A percentile compares a stretch with the other conserved stretches of the same genome.
Evolutionary conservation across 2,329 filamentous ascomycete species (phyloP).

Genomic region (Celoporthe dispersa): DNA sequence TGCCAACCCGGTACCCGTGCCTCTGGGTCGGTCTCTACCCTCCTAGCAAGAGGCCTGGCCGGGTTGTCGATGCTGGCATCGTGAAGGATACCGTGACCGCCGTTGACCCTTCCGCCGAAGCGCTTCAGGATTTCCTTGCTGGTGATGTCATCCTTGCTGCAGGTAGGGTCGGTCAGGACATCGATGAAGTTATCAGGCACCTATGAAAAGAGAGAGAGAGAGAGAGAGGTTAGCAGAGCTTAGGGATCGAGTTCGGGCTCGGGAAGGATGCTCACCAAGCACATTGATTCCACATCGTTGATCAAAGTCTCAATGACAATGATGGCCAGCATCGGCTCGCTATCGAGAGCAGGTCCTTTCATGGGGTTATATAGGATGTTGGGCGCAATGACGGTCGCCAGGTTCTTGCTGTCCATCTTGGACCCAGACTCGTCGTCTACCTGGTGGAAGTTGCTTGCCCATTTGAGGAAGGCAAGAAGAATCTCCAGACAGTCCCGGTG

Average conservation of each 20-base stretch:
- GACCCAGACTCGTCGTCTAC: constrained; percentile 96
- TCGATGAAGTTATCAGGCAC: constrained; percentile 91
- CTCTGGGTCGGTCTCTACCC: constrained; percentile 84
- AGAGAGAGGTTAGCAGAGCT: constrained; percentile 12
- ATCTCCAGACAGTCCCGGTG: constrained; percentile 96
- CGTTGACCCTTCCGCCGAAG: constrained; percentile 70
- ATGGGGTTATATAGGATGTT: constrained; percentile 82
- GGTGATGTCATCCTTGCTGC: constrained; percentile 82
- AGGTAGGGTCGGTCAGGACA: constrained; percentile 78
- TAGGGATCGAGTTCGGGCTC: constrained; percentile 28
- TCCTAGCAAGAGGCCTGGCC: constrained; percentile 56
- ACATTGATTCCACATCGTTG: constrained; percentile 93
- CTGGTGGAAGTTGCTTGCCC: constrained; percentile 96
- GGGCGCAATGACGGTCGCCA: constrained; percentile 95
- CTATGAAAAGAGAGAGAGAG: constrained; percentile 51
- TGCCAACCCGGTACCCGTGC: constrained; percentile 63
- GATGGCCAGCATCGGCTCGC: constrained; percentile 90
- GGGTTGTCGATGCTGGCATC: constrained; percentile 63
- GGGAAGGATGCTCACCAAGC: constrained; percentile 69
- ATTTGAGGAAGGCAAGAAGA: constrained; percentile 93
- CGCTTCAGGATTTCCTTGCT: constrained; percentile 96
- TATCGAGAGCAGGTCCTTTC: constrained; percentile 71
- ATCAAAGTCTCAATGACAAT: constrained; percentile 92
- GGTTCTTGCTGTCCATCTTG: constrained; percentile 98
- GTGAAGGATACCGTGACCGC: constrained; percentile 59